Conservation (phyloP, 768 basidiomycete species). For the Leccinellum luteum region DNA sequence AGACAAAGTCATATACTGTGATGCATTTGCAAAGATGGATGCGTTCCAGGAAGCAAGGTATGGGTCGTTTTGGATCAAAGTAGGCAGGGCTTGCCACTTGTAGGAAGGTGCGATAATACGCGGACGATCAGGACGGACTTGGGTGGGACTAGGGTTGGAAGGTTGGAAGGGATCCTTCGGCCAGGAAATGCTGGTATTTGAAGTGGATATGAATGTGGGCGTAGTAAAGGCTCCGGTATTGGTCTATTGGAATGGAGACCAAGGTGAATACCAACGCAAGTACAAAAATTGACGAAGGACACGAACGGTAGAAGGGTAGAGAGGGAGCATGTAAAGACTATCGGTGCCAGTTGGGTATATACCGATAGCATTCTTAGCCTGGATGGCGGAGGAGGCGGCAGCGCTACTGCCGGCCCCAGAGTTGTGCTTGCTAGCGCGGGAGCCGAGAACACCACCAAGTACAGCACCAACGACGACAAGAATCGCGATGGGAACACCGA, state of each 20-base stretch:
- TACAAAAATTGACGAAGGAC: background rate
- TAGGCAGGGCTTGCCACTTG: constrained; percentile 84
- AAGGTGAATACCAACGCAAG: background rate
- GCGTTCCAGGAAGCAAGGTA: constrained; percentile 89
- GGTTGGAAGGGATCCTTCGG: constrained; percentile 77
- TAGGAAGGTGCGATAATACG: constrained; percentile 88
- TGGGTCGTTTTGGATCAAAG: constrained; percentile 75
- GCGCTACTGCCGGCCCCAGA: constrained; percentile 35
- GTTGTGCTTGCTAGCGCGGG: constrained; percentile 46
- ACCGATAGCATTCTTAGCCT: constrained; percentile 59
- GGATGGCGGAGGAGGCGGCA: constrained; percentile 51
- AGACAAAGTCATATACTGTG: constrained; percentile 59
- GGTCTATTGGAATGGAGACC: constrained; percentile 44
- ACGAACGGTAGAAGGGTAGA: constrained; percentile 88
- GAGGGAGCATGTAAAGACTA: constrained; percentile 72
- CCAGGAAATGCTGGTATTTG: constrained; percentile 59
- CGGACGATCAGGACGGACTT: constrained; percentile 75
- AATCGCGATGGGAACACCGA: constrained; percentile 65
- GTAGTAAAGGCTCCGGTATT: constrained; percentile 66
- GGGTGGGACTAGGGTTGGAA: constrained; percentile 54
- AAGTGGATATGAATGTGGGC: constrained; percentile 68
- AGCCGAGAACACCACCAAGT: constrained; percentile 79
- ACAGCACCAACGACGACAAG: constrained; percentile 65
- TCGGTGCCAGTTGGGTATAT: constrained; percentile 78
- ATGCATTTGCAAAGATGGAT: constrained; percentile 88